Percentiles rank a stretch among this genome's conserved stretches.
Evolutionary conservation across 1,284 basidiomycete species (phyloP).

Genomic region (Wallemia mellicola): DNA sequence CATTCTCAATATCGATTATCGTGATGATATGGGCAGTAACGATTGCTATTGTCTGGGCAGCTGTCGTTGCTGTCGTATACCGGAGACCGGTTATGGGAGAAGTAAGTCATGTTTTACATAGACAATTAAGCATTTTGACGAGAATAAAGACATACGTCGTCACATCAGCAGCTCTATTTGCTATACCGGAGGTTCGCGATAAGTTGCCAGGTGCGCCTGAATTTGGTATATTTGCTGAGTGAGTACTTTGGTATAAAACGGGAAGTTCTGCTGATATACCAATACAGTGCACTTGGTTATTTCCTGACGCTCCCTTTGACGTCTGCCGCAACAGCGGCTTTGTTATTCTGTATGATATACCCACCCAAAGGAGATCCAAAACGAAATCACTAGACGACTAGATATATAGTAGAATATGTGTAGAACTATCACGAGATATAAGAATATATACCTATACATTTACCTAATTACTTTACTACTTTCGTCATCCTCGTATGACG

Average conservation of each 20-base stretch:
- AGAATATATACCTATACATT: too few relatives aligned
- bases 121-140: too few relatives aligned
- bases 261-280: background rate
- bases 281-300: background rate
- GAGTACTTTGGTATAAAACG: too few relatives aligned
- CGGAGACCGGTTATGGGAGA: background rate
- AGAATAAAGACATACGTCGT: background rate
- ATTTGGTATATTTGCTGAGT: background rate
- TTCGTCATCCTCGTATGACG: background rate
- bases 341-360: background rate
- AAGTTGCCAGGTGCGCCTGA: background rate
- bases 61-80: background rate
- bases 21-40: background rate
- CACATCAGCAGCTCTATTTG: background rate
- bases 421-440: too few relatives aligned
- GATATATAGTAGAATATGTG: background rate
- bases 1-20: background rate
- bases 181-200: background rate
- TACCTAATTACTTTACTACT: too few relatives aligned
- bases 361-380: background rate
- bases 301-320: background rate
- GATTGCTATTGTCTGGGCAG: background rate
- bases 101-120: background rate
- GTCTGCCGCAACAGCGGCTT: background rate
- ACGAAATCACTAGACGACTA: background rate